Conservation (phyloP, 176 grass and related monocot species). For the Bolboschoenus planiculmis region DNA sequence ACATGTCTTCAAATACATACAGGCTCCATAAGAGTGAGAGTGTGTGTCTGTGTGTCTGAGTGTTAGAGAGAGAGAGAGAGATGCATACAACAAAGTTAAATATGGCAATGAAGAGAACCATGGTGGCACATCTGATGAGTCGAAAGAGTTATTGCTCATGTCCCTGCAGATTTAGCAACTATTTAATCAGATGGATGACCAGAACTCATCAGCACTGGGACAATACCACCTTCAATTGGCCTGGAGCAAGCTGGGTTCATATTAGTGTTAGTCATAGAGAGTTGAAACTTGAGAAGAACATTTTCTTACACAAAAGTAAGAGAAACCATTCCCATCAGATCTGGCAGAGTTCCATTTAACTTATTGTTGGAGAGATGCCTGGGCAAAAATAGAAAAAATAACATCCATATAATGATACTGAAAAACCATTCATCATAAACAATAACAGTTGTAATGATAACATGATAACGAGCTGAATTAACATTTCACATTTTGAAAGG, state of each 20-base stretch:
- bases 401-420: slow-evolving; percentile 1
- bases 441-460: neutral
- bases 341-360: slow-evolving; percentile 58
- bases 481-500: neutral
- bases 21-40: neutral
- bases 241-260: neutral
- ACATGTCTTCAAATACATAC: neutral
- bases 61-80: neutral
- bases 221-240: neutral
- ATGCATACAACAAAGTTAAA: slow-evolving; percentile 57
- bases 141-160: slow-evolving; percentile 84
- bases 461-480: neutral
- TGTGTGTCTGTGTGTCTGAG: neutral
- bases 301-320: slow-evolving; percentile 80
- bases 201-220: neutral
- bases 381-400: slow-evolving; percentile 13
- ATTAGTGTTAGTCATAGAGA: neutral
- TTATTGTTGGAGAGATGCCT: slow-evolving; percentile 65
- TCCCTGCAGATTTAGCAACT: slow-evolving; percentile 39
- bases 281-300: neutral
- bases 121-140: slow-evolving; percentile 44
- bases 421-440: neutral
- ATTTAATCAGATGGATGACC: neutral
- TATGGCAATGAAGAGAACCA: slow-evolving; percentile 60
- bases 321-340: slow-evolving; percentile 53